A percentile compares a stretch with the other conserved stretches of the same genome.
These are phyloP conservation scores for Penicillium carneum DNA, from an alignment of 2,329 filamentous ascomycete species.

Conservation along the genomic window DNA sequence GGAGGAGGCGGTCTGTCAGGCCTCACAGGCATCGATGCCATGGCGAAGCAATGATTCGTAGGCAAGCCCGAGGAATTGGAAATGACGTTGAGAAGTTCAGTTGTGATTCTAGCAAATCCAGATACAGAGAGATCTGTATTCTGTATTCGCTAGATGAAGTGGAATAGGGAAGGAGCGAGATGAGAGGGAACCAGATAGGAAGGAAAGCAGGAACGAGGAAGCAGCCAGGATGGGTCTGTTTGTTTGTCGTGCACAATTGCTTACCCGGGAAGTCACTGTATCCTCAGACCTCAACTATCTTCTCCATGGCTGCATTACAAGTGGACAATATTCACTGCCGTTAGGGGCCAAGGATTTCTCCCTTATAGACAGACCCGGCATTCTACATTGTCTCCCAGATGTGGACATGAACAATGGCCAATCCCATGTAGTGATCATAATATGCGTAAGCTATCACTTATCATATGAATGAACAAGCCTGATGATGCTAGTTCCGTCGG, in stretches of 20 bases:
- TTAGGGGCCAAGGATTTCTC: neutral
- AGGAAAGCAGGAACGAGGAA: neutral
- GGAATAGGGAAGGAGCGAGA: neutral
- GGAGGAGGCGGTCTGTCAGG: neutral
- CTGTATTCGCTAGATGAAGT: neutral
- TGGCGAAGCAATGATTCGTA: neutral
- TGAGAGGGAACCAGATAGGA: neutral
- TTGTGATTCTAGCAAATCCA: neutral
- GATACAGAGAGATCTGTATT: neutral
- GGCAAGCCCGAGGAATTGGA: neutral
- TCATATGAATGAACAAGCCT: constrained; percentile 55
- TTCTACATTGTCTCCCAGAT: neutral
- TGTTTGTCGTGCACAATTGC: neutral
- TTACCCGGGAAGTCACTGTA: neutral
- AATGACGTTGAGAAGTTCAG: neutral
- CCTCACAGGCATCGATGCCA: neutral
- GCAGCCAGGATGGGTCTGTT: neutral
- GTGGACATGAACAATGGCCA: no score
- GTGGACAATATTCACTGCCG: neutral
- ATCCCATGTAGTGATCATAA: neutral
- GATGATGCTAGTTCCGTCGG: constrained; percentile 72
- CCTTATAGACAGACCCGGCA: neutral
- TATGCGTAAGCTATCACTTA: neutral
- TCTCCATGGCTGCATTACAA: neutral
- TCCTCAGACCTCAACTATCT: neutral